These are phyloP conservation scores for Sanghuangporus baumii DNA, from an alignment of 1,284 basidiomycete genomes.

Conservation along the genomic window DNA sequence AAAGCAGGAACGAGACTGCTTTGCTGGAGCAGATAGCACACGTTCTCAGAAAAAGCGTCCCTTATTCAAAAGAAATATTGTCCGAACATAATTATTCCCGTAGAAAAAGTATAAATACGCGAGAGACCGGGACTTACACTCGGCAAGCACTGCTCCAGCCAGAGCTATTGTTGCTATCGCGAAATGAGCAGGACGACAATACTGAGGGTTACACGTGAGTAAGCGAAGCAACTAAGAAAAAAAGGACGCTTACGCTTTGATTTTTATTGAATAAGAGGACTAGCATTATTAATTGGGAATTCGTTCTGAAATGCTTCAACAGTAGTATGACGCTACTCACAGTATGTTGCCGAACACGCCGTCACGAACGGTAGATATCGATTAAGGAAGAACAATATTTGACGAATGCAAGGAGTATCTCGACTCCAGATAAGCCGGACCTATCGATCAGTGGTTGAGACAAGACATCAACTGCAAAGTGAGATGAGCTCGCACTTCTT, in stretches of 20 bases:
- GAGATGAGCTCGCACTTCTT: not conserved
- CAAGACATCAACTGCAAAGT: not conserved
- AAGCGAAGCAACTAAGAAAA: not conserved
- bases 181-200: conserved; percentile 2
- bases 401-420: not conserved
- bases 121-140: not conserved
- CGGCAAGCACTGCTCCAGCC: not conserved
- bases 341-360: not conserved
- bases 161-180: not conserved
- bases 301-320: not conserved
- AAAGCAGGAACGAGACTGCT: not conserved
- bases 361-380: conserved; percentile 9
- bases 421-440: not conserved
- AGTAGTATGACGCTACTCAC: not conserved
- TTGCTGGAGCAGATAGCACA: conserved; percentile 1
- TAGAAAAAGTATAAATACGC: not conserved
- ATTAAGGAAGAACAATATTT: conserved; percentile 5
- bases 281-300: not conserved
- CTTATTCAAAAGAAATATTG: not conserved
- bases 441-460: not conserved
- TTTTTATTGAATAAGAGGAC: not conserved
- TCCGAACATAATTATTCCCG: not conserved
- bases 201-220: not conserved
- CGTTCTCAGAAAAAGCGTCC: conserved; percentile 3
- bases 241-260: not conserved